Percentiles rank a stretch among this genome's conserved stretches.
Conservation (phyloP, 352 stramenopile species). For the Globisporangium carolinianum region DNA sequence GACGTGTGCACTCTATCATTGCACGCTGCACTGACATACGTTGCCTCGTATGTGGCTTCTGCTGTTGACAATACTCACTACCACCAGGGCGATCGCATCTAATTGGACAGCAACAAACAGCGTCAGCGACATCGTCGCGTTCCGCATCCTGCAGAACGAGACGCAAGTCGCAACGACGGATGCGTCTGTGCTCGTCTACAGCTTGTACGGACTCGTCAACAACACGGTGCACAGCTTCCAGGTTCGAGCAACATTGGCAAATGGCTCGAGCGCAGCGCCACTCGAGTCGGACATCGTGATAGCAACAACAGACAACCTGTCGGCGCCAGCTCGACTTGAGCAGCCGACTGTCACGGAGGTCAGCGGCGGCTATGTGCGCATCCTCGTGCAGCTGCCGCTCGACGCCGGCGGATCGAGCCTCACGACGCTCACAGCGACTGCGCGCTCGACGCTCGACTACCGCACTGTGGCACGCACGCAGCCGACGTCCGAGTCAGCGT, state of each 20-base stretch:
- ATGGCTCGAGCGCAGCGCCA: neutral
- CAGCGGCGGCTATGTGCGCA: constrained; percentile 1
- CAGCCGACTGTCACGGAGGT: neutral
- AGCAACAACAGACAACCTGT: constrained; percentile 2
- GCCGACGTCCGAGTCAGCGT: neutral
- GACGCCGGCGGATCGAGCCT: constrained; percentile 4
- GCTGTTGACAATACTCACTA: too few relatives aligned
- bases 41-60: neutral
- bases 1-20: neutral
- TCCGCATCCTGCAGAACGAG: constrained; percentile 5
- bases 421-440: neutral
- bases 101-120: constrained; percentile 5
- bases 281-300: constrained; percentile 6
- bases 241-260: neutral
- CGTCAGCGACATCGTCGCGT: constrained; percentile 4
- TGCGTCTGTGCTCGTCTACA: neutral
- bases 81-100: constrained; percentile 3
- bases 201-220: constrained; percentile 3
- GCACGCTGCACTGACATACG: neutral
- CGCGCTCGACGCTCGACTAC: constrained; percentile 5
- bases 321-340: neutral
- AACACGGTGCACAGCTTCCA: constrained; percentile 12
- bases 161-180: constrained; percentile 2
- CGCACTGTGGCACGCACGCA: constrained; percentile 1
- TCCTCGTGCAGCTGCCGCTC: neutral